A percentile compares a stretch with the other conserved stretches of the same genome.
These are phyloP conservation scores for Solanum tarijense DNA, from an alignment of 257 asterid species.

Conservation along the genomic window DNA sequence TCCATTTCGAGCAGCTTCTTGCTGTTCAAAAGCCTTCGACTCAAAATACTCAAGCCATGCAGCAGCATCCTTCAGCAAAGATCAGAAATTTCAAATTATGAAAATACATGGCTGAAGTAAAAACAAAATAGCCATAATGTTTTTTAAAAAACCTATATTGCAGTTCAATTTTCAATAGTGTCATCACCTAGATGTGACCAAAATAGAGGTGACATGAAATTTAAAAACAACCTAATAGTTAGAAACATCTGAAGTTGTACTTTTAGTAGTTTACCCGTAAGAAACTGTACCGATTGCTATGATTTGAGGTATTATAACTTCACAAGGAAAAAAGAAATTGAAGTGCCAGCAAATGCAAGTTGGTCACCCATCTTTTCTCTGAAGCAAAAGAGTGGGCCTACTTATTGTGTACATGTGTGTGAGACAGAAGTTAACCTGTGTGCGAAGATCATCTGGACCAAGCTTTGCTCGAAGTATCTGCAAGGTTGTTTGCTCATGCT, in stretches of 20 bases:
- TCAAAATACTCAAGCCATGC: slow-evolving; percentile 99
- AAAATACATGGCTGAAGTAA: background rate
- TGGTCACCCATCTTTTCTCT: background rate
- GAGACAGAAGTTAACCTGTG: slow-evolving; percentile 53
- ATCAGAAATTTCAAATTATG: background rate
- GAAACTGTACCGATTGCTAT: background rate
- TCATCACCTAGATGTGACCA: background rate
- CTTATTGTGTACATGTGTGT: background rate
- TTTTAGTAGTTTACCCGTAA: background rate
- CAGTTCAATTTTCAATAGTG: background rate
- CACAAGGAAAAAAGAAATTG: background rate
- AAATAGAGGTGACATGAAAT: background rate
- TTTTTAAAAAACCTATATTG: background rate
- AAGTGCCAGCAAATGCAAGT: background rate
- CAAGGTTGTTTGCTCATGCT: slow-evolving; percentile 96
- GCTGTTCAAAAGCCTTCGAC: slow-evolving; percentile 97
- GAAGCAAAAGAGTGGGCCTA: background rate
- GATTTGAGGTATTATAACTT: background rate
- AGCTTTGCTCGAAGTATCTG: slow-evolving; percentile 92
- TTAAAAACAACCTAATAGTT: background rate
- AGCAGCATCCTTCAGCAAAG: slow-evolving; percentile 87
- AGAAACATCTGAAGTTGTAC: background rate
- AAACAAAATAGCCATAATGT: background rate
- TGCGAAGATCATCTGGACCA: slow-evolving; percentile 95
- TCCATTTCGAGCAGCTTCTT: slow-evolving; percentile 93